Percentiles rank a stretch among this genome's conserved stretches.
These are phyloP conservation scores for Clarireedia homoeocarpa DNA, from an alignment of 2,329 filamentous ascomycete species.

Conservation along the genomic window DNA sequence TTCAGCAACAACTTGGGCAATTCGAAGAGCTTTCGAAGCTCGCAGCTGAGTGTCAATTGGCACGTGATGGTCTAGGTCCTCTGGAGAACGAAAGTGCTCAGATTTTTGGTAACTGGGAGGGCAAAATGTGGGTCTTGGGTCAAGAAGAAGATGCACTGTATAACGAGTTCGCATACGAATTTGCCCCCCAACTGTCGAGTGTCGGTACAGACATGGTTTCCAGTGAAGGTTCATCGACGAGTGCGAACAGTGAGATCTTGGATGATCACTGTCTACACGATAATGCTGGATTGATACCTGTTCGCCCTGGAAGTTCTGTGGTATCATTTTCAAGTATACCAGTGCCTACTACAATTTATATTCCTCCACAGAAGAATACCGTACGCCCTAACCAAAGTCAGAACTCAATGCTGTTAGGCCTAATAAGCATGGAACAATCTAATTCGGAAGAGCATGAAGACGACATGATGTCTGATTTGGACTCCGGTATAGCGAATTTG, in stretches of 20 bases:
- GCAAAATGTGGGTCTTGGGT: constrained; percentile 16
- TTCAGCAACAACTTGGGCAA: constrained; percentile 10
- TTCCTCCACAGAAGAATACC: neutral
- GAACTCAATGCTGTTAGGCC: neutral
- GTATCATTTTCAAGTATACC: neutral
- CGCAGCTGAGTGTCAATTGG: constrained; percentile 16
- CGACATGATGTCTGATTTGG: neutral
- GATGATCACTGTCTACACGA: neutral
- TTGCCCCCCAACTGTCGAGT: constrained; percentile 10
- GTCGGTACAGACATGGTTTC: neutral
- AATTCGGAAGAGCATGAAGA: neutral
- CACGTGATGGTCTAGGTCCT: constrained; percentile 19
- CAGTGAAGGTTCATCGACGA: neutral
- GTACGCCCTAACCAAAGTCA: neutral
- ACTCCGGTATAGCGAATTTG: constrained; percentile 11
- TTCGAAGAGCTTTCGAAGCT: constrained; percentile 12
- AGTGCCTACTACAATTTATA: rapidly evolving
- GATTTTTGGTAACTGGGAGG: constrained; percentile 16
- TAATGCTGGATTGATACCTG: neutral
- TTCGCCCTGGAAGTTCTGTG: neutral
- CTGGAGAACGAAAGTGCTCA: constrained; percentile 20
- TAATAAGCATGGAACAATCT: neutral
- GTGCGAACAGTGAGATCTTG: neutral
- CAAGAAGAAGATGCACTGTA: constrained; percentile 15
- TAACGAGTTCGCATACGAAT: constrained; percentile 14